Percentiles rank a stretch among this genome's conserved stretches.
These are phyloP conservation scores for Coniochaeta hoffmannii DNA, from an alignment of 2,329 filamentous ascomycete species.

Conservation along the genomic window DNA sequence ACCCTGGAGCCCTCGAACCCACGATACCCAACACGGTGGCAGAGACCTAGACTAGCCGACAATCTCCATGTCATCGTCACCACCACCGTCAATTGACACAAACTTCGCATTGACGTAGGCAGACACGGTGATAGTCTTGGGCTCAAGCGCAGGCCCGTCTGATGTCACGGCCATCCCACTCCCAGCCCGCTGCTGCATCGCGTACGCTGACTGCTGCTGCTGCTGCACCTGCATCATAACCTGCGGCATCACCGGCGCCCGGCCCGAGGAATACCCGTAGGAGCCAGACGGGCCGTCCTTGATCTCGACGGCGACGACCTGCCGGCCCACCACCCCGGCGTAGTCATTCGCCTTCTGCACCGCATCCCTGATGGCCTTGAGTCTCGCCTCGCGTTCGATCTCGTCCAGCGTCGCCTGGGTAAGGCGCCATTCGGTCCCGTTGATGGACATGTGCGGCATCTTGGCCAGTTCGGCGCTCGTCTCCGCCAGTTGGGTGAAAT, in stretches of 20 bases:
- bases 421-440: conserved; percentile 12
- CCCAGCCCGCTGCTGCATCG: conserved; percentile 1
- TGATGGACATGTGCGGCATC: conserved; percentile 12
- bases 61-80: background rate
- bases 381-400: conserved; percentile 12
- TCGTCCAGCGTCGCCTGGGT: conserved; percentile 7
- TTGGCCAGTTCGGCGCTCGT: conserved; percentile 9
- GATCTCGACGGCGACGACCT: conserved; percentile 12
- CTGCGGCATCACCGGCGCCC: background rate
- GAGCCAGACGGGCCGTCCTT: conserved; percentile 6
- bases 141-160: conserved; percentile 10
- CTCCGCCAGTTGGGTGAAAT: conserved; percentile 9
- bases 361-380: conserved; percentile 13
- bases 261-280: background rate
- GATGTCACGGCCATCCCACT: background rate
- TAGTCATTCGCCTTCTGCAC: conserved; percentile 15
- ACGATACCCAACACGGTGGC: too few species aligned
- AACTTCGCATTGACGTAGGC: conserved; percentile 12
- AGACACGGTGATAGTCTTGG: conserved; percentile 10
- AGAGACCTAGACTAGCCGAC: background rate
- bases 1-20: too few species aligned
- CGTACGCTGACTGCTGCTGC: background rate
- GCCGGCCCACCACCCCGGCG: conserved; percentile 9
- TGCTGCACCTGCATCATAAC: background rate
- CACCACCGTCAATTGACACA: conserved; percentile 5